These are phyloP conservation scores for Alternaria viburni DNA, from an alignment of 2,329 filamentous ascomycete species.

Conservation along the genomic window DNA sequence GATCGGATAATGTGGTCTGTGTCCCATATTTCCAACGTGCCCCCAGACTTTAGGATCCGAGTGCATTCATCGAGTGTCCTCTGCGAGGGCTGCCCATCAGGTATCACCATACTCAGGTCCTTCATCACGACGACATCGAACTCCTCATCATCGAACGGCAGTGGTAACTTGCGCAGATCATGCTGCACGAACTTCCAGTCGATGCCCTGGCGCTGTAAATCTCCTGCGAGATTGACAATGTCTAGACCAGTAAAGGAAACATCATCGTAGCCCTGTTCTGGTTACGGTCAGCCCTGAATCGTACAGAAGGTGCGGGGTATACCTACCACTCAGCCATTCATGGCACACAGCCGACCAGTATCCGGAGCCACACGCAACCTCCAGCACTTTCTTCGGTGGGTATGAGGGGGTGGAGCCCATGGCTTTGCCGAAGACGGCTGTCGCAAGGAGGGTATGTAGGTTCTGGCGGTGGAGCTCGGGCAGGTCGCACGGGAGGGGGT, in stretches of 20 bases:
- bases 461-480: conserved; percentile 87
- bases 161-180: conserved; percentile 75
- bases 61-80: conserved; percentile 73
- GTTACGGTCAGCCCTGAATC: neutral
- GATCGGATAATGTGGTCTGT: conserved; percentile 84
- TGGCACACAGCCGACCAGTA: conserved; percentile 92
- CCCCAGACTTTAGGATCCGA: conserved; percentile 77
- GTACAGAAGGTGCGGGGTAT: neutral
- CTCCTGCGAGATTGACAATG: conserved; percentile 73
- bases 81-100: conserved; percentile 61
- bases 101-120: conserved; percentile 75
- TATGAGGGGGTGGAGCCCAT: conserved; percentile 73
- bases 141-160: conserved; percentile 78
- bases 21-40: conserved; percentile 87
- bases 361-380: conserved; percentile 84
- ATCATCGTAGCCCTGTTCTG: conserved; percentile 65
- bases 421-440: conserved; percentile 80
- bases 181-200: conserved; percentile 90
- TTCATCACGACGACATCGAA: conserved; percentile 92
- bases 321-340: conserved; percentile 69
- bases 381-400: conserved; percentile 71
- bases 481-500: conserved; percentile 89
- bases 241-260: conserved; percentile 85
- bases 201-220: conserved; percentile 73
- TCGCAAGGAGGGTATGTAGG: conserved; percentile 79